These are phyloP conservation scores for Rhizopogon vulgaris DNA, from an alignment of 768 basidiomycete species.

Conservation along the genomic window DNA sequence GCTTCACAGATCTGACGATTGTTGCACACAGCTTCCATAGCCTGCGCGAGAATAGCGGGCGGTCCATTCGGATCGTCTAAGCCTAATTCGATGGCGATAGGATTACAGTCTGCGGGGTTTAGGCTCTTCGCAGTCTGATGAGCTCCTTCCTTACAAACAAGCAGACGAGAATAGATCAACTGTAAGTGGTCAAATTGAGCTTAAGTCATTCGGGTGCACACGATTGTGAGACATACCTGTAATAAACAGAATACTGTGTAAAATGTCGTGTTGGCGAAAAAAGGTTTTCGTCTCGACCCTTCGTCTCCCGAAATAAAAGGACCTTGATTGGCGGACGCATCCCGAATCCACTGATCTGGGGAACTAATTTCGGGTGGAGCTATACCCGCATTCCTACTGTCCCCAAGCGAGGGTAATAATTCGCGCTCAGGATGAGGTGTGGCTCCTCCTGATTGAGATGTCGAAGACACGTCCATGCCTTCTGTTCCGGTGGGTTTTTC, in stretches of 20 bases:
- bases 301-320: constrained; percentile 23
- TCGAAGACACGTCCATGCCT: constrained; percentile 23
- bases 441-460: constrained; percentile 11
- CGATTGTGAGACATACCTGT: constrained; percentile 47
- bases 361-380: constrained; percentile 5
- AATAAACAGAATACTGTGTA: constrained; percentile 85
- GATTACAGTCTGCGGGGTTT: constrained; percentile 64
- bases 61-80: constrained; percentile 80
- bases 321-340: constrained; percentile 27
- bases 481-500: constrained; percentile 41
- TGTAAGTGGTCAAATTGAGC: constrained; percentile 27
- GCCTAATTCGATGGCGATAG: constrained; percentile 77
- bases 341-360: constrained; percentile 59
- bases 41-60: constrained; percentile 58
- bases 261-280: constrained; percentile 91
- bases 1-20: constrained; percentile 39
- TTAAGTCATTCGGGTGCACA: constrained; percentile 5
- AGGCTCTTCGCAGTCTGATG: constrained; percentile 64
- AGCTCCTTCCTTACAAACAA: constrained; percentile 77
- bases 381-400: not conserved
- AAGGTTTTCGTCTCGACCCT: constrained; percentile 42
- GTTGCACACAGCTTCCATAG: constrained; percentile 50
- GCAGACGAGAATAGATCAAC: constrained; percentile 84
- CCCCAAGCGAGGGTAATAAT: not conserved
- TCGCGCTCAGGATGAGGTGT: constrained; percentile 6